A percentile compares a stretch with the other conserved stretches of the same genome.
phyloP scores from a whole-genome alignment of 768 basidiomycete genomes.

The Piloderma croceum region DNA sequence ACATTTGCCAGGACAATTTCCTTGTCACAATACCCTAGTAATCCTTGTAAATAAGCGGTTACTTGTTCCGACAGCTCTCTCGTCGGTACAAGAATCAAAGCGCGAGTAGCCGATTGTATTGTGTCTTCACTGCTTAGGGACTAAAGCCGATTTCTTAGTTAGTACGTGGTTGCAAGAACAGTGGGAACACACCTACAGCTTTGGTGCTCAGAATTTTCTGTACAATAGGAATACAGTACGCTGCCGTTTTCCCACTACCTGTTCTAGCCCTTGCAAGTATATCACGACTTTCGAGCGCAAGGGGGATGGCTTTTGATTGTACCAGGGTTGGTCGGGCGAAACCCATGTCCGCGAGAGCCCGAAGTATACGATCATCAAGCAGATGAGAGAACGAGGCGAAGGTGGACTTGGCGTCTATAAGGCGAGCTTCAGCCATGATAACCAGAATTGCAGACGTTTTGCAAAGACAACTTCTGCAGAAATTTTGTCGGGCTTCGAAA shows the following conservation, averaged over 20 bases:
- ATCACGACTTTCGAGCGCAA: conserved; percentile 84
- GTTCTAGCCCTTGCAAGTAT: conserved; percentile 92
- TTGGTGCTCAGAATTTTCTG: conserved; percentile 84
- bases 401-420: conserved; percentile 43
- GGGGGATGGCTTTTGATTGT: conserved; percentile 86
- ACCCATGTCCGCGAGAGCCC: conserved; percentile 83
- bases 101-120: conserved; percentile 57
- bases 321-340: conserved; percentile 91
- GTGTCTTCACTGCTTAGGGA: conserved; percentile 34
- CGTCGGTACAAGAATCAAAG: conserved; percentile 81
- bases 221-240: conserved; percentile 86
- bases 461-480: too few species aligned
- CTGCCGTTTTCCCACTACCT: conserved; percentile 95
- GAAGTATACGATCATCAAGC: conserved; percentile 79
- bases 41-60: conserved; percentile 52
- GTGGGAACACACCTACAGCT: conserved; percentile 48
- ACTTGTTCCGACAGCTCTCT: conserved; percentile 93
- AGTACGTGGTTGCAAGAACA: not conserved
- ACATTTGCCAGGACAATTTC: conserved; percentile 69
- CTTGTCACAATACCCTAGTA: conserved; percentile 75
- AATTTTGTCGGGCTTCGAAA: too few species aligned
- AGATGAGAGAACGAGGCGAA: conserved; percentile 67
- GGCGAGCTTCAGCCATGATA: conserved; percentile 42
- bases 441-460: too few species aligned
- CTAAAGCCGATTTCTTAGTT: conserved; percentile 20